A percentile compares a stretch with the other conserved stretches of the same genome.
These are phyloP conservation scores for Thraustochytrium sp. DNA, from an alignment of 352 stramenopile species.

Conservation along the genomic window DNA sequence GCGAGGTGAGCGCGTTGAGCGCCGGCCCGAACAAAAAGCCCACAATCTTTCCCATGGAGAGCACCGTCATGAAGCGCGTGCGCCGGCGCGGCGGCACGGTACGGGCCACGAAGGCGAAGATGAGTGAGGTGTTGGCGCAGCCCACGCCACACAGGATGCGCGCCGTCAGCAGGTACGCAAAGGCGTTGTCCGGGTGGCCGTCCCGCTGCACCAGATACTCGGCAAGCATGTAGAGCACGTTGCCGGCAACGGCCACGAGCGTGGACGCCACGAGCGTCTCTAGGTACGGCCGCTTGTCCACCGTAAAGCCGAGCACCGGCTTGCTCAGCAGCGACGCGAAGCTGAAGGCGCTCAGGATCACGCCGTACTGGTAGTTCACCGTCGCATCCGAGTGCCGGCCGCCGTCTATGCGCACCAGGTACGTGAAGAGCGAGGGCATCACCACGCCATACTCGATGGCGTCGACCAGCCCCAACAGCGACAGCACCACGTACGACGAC, in stretches of 20 bases:
- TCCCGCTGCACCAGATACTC: not conserved
- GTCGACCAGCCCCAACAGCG: not conserved
- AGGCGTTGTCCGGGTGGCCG: not conserved
- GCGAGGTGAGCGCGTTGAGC: not conserved
- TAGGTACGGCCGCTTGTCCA: slow-evolving; percentile 7
- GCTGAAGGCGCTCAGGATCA: slow-evolving; percentile 4
- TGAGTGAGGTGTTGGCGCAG: slow-evolving; percentile 25
- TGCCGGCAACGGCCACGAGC: not conserved
- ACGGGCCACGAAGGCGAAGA: not conserved
- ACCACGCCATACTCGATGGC: slow-evolving; percentile 28
- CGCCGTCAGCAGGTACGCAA: slow-evolving; percentile 14
- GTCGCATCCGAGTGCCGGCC: not conserved
- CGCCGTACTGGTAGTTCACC: not conserved
- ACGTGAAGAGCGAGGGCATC: slow-evolving; percentile 1
- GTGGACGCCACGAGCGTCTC: slow-evolving; percentile 16
- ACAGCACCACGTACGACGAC: not conserved
- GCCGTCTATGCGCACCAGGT: not conserved
- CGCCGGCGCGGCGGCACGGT: not conserved
- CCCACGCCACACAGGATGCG: not conserved
- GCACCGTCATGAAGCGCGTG: slow-evolving; percentile 7
- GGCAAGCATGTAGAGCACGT: slow-evolving; percentile 20
- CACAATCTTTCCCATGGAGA: slow-evolving; percentile 5
- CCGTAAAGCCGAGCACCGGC: slow-evolving; percentile 3
- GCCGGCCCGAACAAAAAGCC: slow-evolving; percentile 9
- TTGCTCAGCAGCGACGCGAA: not conserved